These are phyloP conservation scores for Fusarium nanum DNA, from an alignment of 2,329 filamentous ascomycete species.

Conservation along the genomic window DNA sequence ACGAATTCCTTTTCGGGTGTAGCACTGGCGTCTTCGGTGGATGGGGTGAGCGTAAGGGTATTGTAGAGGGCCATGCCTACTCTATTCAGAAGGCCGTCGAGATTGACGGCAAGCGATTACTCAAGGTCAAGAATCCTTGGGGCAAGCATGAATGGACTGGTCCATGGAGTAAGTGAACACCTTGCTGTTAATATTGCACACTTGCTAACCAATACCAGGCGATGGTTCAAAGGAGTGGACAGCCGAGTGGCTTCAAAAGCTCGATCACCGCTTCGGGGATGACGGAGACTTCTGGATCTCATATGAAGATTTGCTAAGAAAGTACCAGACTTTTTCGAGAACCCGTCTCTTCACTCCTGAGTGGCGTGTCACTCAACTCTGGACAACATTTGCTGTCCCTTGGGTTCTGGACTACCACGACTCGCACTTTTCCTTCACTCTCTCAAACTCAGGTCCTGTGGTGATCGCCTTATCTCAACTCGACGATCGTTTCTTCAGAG, in stretches of 20 bases:
- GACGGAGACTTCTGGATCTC: slow-evolving; percentile 76
- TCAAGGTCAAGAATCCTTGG: slow-evolving; percentile 82
- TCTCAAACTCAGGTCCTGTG: slow-evolving; percentile 61
- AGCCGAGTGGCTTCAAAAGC: slow-evolving; percentile 77
- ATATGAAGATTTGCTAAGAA: slow-evolving; percentile 68
- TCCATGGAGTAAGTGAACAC: slow-evolving; percentile 69
- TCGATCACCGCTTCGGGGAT: slow-evolving; percentile 80
- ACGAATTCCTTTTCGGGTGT: slow-evolving; percentile 78
- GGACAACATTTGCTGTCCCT: slow-evolving; percentile 65
- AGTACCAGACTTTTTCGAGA: slow-evolving; percentile 68
- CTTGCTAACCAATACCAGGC: slow-evolving; percentile 49
- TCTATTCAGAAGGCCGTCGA: slow-evolving; percentile 70
- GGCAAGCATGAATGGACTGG: slow-evolving; percentile 84
- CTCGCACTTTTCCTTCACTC: slow-evolving; percentile 62
- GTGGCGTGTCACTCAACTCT: slow-evolving; percentile 62
- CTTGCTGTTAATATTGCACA: rapidly evolving
- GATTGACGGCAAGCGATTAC: slow-evolving; percentile 68
- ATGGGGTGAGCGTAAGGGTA: slow-evolving; percentile 63
- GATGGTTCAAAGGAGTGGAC: slow-evolving; percentile 90
- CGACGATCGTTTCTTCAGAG: slow-evolving; percentile 67
- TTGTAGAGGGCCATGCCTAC: slow-evolving; percentile 70
- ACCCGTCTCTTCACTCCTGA: slow-evolving; percentile 68
- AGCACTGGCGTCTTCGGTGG: slow-evolving; percentile 58
- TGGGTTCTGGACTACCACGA: slow-evolving; percentile 68
- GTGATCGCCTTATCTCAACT: slow-evolving; percentile 69